Conservation (phyloP, 2,329 filamentous ascomycete genomes). For the Alternaria burnsii region DNA sequence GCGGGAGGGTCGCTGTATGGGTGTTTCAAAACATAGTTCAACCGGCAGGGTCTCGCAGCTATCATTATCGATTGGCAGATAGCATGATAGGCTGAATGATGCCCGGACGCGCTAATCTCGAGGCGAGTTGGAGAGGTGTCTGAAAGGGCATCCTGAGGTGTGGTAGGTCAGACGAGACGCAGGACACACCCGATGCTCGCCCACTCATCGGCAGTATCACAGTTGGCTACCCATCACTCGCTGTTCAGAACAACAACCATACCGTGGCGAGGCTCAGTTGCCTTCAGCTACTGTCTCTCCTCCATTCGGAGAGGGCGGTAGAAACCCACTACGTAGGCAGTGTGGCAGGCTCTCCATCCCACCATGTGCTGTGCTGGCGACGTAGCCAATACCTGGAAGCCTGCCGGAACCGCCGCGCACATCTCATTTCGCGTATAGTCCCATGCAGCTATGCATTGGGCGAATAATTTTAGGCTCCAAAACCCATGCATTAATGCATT, state of each 20-base stretch:
- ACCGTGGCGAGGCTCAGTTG: slow-evolving; percentile 21
- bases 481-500: slow-evolving; percentile 46
- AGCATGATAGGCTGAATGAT: slow-evolving; percentile 43
- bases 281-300: slow-evolving; percentile 15
- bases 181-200: slow-evolving; percentile 8
- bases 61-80: slow-evolving; percentile 51
- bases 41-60: slow-evolving; percentile 42
- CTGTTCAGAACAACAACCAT: slow-evolving; percentile 16
- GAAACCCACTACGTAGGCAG: slow-evolving; percentile 19
- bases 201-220: slow-evolving; percentile 18
- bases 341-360: slow-evolving; percentile 23
- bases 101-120: slow-evolving; percentile 33
- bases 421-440: slow-evolving; percentile 49
- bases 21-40: slow-evolving; percentile 48
- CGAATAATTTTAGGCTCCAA: slow-evolving; percentile 44
- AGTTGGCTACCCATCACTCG: slow-evolving; percentile 8
- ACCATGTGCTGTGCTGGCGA: slow-evolving; percentile 24
- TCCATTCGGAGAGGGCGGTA: slow-evolving; percentile 35
- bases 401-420: slow-evolving; percentile 38
- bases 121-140: slow-evolving; percentile 21
- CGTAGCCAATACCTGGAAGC: slow-evolving; percentile 28
- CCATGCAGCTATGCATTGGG: slow-evolving; percentile 45
- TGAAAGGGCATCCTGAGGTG: slow-evolving; percentile 21
- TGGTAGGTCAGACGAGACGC: slow-evolving; percentile 36
- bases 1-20: slow-evolving; percentile 34